Evolutionary conservation across 768 basidiomycete genomes (phyloP).

Genomic region (Tremella mesenterica): DNA sequence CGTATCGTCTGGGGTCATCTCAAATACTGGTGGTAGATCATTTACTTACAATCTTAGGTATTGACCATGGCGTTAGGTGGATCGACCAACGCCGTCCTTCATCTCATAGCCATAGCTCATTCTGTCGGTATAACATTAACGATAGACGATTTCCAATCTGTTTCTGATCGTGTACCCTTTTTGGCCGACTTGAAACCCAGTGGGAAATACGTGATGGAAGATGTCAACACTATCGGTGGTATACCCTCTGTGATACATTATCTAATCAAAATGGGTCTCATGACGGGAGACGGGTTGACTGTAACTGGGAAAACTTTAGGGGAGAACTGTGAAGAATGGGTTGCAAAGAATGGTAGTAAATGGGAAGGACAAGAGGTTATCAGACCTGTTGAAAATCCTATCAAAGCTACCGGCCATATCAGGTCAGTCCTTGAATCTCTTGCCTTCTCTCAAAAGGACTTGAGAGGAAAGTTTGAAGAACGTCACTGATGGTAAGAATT

Average conservation of each 20-base stretch:
- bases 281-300: conserved; percentile 83
- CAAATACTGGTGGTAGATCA: no score
- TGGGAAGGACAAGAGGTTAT: conserved; percentile 76
- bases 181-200: conserved; percentile 93
- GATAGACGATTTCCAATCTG: conserved; percentile 85
- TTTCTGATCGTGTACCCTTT: conserved; percentile 88
- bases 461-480: background rate
- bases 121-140: conserved; percentile 81
- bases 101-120: conserved; percentile 93
- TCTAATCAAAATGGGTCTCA: conserved; percentile 73
- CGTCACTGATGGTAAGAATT: conserved; percentile 47
- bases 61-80: conserved; percentile 95
- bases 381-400: conserved; percentile 61
- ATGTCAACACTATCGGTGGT: conserved; percentile 89
- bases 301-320: conserved; percentile 86
- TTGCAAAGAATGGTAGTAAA: conserved; percentile 37
- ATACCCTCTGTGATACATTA: conserved; percentile 89
- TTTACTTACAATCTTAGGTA: no score
- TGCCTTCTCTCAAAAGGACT: no score
- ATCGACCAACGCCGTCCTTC: conserved; percentile 94
- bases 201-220: conserved; percentile 98
- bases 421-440: conserved; percentile 46
- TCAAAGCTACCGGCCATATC: conserved; percentile 82
- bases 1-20: no score
- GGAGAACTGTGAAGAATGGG: conserved; percentile 81